These are phyloP conservation scores for Bryum argenteum DNA, from an alignment of 225 moss, liverwort and hornwort genomes.

Conservation along the genomic window DNA sequence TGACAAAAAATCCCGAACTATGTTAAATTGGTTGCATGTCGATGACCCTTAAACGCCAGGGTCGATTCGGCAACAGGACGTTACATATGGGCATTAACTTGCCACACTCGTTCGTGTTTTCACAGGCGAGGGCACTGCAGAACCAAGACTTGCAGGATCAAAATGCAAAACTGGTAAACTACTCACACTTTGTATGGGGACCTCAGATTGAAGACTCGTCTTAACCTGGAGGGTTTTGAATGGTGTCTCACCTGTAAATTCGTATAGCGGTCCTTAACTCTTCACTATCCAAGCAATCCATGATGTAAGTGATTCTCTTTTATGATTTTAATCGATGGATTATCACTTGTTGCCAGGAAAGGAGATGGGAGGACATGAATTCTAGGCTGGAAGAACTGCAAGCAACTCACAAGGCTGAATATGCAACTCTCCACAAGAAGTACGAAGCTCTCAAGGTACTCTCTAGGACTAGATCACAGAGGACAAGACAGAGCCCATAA, in stretches of 20 bases:
- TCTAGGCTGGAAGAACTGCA: slow-evolving; percentile 56
- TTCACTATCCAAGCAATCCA: too few species aligned
- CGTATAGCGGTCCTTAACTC: too few species aligned
- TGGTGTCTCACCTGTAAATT: too few species aligned
- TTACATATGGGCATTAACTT: not conserved
- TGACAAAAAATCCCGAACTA: too few species aligned
- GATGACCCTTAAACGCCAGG: too few species aligned
- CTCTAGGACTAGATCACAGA: too few species aligned
- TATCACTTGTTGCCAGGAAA: slow-evolving; percentile 39
- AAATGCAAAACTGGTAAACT: slow-evolving; percentile 49
- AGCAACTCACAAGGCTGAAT: slow-evolving; percentile 47
- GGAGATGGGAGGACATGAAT: slow-evolving; percentile 50
- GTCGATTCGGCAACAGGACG: too few species aligned
- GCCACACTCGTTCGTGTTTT: not conserved
- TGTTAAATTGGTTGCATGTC: too few species aligned
- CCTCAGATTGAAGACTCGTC: too few species aligned
- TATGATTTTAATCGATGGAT: not conserved
- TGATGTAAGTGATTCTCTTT: not conserved
- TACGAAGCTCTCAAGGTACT: slow-evolving; percentile 53
- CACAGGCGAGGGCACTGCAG: slow-evolving; percentile 57
- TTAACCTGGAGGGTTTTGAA: too few species aligned
- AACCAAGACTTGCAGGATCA: slow-evolving; percentile 58
- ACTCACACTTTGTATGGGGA: not conserved
- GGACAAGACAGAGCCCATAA: too few species aligned
- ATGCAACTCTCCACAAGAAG: slow-evolving; percentile 54